Conservation (phyloP, 192 early-diverging fungal species). For the Umbelopsis isabellina region DNA sequence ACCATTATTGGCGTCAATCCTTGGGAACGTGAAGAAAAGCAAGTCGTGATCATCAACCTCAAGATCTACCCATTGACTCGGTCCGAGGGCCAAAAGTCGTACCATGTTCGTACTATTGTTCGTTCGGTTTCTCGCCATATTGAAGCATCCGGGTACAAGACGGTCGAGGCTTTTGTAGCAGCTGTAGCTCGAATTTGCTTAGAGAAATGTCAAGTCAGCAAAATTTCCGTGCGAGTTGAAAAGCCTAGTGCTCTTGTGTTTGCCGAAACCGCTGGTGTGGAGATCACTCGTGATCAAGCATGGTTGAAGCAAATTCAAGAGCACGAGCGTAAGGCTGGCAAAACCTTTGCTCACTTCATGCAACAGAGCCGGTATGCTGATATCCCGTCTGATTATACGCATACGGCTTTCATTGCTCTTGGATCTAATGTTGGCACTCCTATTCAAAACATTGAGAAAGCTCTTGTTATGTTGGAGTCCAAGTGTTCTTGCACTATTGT, state of each 20-base stretch:
- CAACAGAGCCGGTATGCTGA: constrained; percentile 26
- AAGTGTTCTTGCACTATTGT: constrained; percentile 52
- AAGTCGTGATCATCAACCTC: constrained; percentile 81
- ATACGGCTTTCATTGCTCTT: constrained; percentile 80
- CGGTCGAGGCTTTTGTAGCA: constrained; percentile 92
- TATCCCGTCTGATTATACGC: constrained; percentile 44
- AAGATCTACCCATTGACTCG: constrained; percentile 61
- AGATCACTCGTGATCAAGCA: constrained; percentile 76
- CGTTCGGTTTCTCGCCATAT: constrained; percentile 77
- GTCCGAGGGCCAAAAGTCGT: constrained; percentile 63
- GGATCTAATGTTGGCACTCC: constrained; percentile 93
- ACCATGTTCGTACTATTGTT: constrained; percentile 92
- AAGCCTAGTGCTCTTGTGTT: constrained; percentile 95
- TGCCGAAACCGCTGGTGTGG: constrained; percentile 86
- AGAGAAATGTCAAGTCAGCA: constrained; percentile 81
- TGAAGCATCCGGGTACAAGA: constrained; percentile 88
- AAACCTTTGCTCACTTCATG: constrained; percentile 18
- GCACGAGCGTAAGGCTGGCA: constrained; percentile 33
- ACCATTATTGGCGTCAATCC: constrained; percentile 95
- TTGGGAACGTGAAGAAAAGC: constrained; percentile 95
- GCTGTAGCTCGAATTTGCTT: constrained; percentile 79
- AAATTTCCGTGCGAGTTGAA: constrained; percentile 88
- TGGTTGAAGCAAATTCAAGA: constrained; percentile 32
- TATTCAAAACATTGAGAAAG: constrained; percentile 75
- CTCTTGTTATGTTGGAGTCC: constrained; percentile 59